Percentiles rank a stretch among this genome's conserved stretches.
Evolutionary conservation across 2,329 filamentous ascomycete genomes (phyloP).

Genomic region (Sporothrix humicola): DNA sequence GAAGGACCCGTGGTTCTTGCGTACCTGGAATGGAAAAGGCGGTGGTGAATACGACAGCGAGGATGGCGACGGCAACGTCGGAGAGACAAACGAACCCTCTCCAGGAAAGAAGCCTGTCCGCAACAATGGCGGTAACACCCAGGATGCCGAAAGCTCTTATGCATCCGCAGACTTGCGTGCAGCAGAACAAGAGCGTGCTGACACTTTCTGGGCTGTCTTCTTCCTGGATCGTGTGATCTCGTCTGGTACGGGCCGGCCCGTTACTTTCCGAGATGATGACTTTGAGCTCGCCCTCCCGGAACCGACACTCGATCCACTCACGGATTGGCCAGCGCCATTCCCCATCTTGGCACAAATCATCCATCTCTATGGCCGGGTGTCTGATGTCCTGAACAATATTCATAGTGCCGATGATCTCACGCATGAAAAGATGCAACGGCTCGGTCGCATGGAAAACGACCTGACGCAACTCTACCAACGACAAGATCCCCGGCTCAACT

Average conservation of each 20-base stretch:
- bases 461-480: conserved; percentile 74
- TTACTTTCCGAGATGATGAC: conserved; percentile 82
- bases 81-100: not conserved
- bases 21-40: conserved; percentile 50
- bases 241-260: conserved; percentile 81
- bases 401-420: conserved; percentile 75
- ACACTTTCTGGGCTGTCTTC: conserved; percentile 91
- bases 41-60: conserved; percentile 39
- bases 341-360: conserved; percentile 83
- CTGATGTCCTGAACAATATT: conserved; percentile 83
- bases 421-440: conserved; percentile 71
- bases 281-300: conserved; percentile 77
- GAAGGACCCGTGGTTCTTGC: conserved; percentile 56
- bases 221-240: conserved; percentile 87
- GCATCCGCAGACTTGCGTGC: conserved; percentile 63
- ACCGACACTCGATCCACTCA: conserved; percentile 56
- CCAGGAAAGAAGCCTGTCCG: conserved; percentile 45
- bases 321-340: conserved; percentile 77
- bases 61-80: conserved; percentile 42
- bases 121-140: conserved; percentile 44
- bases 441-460: conserved; percentile 80
- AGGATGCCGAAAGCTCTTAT: conserved; percentile 47
- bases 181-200: conserved; percentile 79
- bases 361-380: conserved; percentile 82
- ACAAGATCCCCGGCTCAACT: conserved; percentile 75